Base-by-base conservation (phyloP, 2,329 filamentous ascomycete genomes). In the Cyclaneusma minus region DNA sequence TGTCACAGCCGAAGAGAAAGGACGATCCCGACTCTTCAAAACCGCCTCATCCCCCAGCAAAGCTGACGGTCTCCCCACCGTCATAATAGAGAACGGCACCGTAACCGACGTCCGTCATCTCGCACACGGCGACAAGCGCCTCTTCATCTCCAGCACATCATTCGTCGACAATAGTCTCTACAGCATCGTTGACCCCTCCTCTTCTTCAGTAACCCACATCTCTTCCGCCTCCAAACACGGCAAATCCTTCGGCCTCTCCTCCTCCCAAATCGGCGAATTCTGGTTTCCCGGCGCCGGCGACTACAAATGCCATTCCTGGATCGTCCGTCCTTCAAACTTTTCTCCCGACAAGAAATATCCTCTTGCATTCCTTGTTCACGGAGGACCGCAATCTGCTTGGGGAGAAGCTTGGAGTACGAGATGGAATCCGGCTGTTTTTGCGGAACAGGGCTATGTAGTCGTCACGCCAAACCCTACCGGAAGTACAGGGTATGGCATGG, bases 341-440 rank as follows among this genome's bases (percentile, higher is more conserved):
- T 64, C 80, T 42, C 51, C 62, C 6, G 58, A 51, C 11, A 76
- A 82, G 49, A 83, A 68, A 36, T 91, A 87, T 42, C 83, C 83
- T 0, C 58, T 92, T 4, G 69, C 77, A 2, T 75, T 84, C 44
- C 55, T 85, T 21, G 79, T 91, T 35, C 83, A 92, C 43, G 83
- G 83, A 29, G 83, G 83, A 32, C 45, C 45, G 4, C 45, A 48
- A 42, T 42, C 44, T 23, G 40, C 42, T 1, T 47, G 45, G 45
- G 41, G 42, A 21, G 44, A 47, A 28, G 27, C 29, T 20, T 48
- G 45, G 45, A 77, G 67, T 47, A 83, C 75, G 3, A 62, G 83
- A 11, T 92, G 83, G 83, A 91, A 91, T 45, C 76, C 79, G 8
- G 80, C 79, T 32, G 64, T 87, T 7, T 91, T 83, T 44, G 82